A percentile compares a stretch with the other conserved stretches of the same genome.
Conservation (phyloP, 2,329 filamentous ascomycete species). For the Knufia petricola region DNA sequence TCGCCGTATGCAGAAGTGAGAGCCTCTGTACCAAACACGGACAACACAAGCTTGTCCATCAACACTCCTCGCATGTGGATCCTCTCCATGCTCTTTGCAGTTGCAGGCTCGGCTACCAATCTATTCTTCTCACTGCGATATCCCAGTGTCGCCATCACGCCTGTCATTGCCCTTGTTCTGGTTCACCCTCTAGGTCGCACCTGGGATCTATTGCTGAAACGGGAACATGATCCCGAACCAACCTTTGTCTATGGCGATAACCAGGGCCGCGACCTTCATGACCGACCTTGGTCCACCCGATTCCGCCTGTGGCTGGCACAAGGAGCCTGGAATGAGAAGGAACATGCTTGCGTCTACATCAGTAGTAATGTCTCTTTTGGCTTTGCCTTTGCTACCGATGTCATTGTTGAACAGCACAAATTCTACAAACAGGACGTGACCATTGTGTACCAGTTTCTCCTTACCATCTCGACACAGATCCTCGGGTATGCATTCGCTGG, state of each 20-base stretch:
- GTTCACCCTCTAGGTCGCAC: constrained; percentile 73
- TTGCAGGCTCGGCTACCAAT: constrained; percentile 74
- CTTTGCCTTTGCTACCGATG: constrained; percentile 80
- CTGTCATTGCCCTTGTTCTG: constrained; percentile 75
- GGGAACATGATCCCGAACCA: constrained; percentile 44
- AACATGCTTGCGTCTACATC: constrained; percentile 81
- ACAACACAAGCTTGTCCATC: constrained; percentile 69
- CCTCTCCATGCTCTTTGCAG: constrained; percentile 67
- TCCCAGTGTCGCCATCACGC: constrained; percentile 80
- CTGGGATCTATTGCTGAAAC: constrained; percentile 66
- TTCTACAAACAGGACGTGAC: constrained; percentile 77
- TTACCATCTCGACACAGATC: constrained; percentile 79
- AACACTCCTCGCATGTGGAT: constrained; percentile 79
- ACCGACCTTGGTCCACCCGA: constrained; percentile 25
- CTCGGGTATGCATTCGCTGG: constrained; percentile 81
- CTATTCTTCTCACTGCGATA: constrained; percentile 84
- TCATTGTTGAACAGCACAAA: constrained; percentile 77
- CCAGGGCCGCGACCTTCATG: constrained; percentile 26
- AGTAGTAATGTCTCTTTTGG: constrained; percentile 85
- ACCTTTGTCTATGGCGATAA: constrained; percentile 50
- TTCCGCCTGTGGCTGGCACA: constrained; percentile 67
- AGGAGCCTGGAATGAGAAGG: constrained; percentile 77
- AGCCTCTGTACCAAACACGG: constrained; percentile 65
- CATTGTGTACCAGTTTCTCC: constrained; percentile 67
- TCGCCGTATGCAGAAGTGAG: constrained; percentile 61